Evolutionary conservation across 768 basidiomycete genomes (phyloP).

Genomic region (Boletus rubescentipes): DNA sequence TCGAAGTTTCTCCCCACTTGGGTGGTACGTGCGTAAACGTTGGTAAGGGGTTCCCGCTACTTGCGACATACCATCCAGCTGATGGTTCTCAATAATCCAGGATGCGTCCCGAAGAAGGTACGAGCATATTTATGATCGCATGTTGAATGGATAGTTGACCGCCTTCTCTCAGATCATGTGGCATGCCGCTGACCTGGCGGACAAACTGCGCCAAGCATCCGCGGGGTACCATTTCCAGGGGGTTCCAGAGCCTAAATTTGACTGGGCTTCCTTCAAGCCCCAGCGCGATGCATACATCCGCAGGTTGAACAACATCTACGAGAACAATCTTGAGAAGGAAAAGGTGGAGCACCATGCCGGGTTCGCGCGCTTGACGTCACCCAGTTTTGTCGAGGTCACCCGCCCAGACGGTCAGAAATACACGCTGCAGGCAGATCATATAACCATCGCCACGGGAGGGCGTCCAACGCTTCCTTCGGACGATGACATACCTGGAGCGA

Average conservation of each 20-base stretch:
- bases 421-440: conserved; percentile 69
- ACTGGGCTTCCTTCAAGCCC: conserved; percentile 89
- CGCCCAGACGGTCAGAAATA: conserved; percentile 67
- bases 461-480: conserved; percentile 78
- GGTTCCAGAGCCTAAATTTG: conserved; percentile 59
- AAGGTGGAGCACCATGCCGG: conserved; percentile 86
- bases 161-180: conserved; percentile 80
- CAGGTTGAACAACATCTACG: conserved; percentile 88
- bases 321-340: conserved; percentile 83
- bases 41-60: conserved; percentile 49
- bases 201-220: conserved; percentile 75
- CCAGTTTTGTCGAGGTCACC: conserved; percentile 71
- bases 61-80: neutral
- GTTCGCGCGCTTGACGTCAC: conserved; percentile 66
- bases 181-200: conserved; percentile 89
- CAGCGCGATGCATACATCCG: conserved; percentile 96
- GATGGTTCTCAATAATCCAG: conserved; percentile 38
- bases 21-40: conserved; percentile 99
- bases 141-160: neutral
- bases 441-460: conserved; percentile 87
- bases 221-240: conserved; percentile 73
- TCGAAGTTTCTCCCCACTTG: conserved; percentile 71
- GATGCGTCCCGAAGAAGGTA: conserved; percentile 97
- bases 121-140: neutral
- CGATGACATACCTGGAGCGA: conserved; percentile 82